Evolutionary conservation across 2,329 filamentous ascomycete species (phyloP), one percentile per base, ranked within the genome.

Genomic region (Lachnellula occidentalis): DNA sequence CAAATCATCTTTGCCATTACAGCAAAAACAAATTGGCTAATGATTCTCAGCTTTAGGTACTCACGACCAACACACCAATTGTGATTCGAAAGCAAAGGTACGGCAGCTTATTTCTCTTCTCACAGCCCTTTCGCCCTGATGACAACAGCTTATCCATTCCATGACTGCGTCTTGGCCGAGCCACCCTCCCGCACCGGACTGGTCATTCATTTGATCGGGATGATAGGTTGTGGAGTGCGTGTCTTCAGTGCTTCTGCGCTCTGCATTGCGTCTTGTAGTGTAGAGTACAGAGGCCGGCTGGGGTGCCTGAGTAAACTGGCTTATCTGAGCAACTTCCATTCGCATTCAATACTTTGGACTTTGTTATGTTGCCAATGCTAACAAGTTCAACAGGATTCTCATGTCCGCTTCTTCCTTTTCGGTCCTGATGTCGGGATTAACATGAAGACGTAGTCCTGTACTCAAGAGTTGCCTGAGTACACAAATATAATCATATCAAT

Each of bases 171-270:
- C 72, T 73, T 74, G 70, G 76, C 85, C 85, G 76, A 87, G 83
- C 81, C 80, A 83, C 81, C 75, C 87, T 89, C 79, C 81, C 85
- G 71, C 82, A 88, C 85, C 81, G 70, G 75, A 90, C 82, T 67
- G 62, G 70, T 65, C 69, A 71, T 66, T 53, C 65, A 66, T 31
- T 62, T 65, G 71, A 67, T 67, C 72, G 78, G 75, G 72, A 89
- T 77, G 86, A 89, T 72, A 69, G 79, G 86, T 88, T 85, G 86
- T 89, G 85, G 82, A 88, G 86, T 87, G 82, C 69, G 76, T 76
- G 77, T 79, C 78, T 86, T 78, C 74, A 74, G 83, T 76, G 81
- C 74, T 69, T 71, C 70, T 66, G 64, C 63, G 59, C 66, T 69
- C 65, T 72, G 66, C 73, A 74, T 72, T 74, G 74, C 84, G 85